These are phyloP conservation scores for Miamiensis avidus DNA, from an alignment of 169 alveolate species.

Conservation along the genomic window DNA sequence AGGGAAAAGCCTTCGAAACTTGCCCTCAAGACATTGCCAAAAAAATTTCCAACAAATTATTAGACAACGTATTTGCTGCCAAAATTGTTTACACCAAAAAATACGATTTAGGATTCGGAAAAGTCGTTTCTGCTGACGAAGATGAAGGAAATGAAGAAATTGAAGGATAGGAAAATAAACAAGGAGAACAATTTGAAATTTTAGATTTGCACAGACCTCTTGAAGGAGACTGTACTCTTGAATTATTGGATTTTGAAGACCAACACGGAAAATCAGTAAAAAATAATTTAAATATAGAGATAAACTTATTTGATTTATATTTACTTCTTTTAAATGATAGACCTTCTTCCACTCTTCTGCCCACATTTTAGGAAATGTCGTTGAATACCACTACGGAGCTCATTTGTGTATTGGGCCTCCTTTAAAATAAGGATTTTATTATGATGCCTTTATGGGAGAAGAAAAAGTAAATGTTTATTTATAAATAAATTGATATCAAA, in stretches of 20 bases:
- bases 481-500: too few relatives aligned
- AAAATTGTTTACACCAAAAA: slow-evolving; percentile 79
- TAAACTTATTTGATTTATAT: too few relatives aligned
- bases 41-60: slow-evolving; percentile 87
- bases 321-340: background rate
- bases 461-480: slow-evolving; percentile 60
- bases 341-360: slow-evolving; percentile 99
- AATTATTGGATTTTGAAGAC: slow-evolving; percentile 91
- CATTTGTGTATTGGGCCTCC: slow-evolving; percentile 97
- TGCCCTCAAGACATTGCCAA: slow-evolving; percentile 92
- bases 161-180: slow-evolving; percentile 21
- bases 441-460: slow-evolving; percentile 96
- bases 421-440: slow-evolving; percentile 96
- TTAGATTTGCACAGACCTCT: slow-evolving; percentile 98
- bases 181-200: slow-evolving; percentile 66
- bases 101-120: slow-evolving; percentile 6
- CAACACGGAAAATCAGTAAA: slow-evolving; percentile 90
- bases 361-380: slow-evolving; percentile 95
- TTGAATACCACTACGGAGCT: slow-evolving; percentile 96
- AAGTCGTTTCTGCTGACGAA: slow-evolving; percentile 82
- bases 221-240: slow-evolving; percentile 94
- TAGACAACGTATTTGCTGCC: slow-evolving; percentile 90
- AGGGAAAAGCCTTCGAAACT: slow-evolving; percentile 81
- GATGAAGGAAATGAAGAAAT: slow-evolving; percentile 77
- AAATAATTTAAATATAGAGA: background rate